Conservation (phyloP, 495 filamentous ascomycete genomes). For the Aspergillus asperescens region DNA sequence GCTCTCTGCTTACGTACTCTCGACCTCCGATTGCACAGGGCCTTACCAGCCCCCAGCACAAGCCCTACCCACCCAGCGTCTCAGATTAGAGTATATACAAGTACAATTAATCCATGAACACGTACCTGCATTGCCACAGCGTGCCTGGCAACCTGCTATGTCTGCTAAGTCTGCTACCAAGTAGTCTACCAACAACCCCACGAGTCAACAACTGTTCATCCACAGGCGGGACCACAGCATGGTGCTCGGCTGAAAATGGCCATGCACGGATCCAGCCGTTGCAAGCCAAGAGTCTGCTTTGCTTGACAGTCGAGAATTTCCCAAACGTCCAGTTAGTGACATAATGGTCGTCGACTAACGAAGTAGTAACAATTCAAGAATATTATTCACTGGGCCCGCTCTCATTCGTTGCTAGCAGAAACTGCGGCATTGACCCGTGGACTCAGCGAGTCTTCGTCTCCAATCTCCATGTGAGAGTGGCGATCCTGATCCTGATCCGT, state of each 20-base stretch:
- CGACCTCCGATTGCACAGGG: conserved; percentile 7
- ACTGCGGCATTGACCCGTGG: conserved; percentile 9
- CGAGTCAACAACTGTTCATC: too few relatives aligned
- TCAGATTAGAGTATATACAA: not conserved
- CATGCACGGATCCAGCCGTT: not conserved
- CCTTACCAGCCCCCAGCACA: conserved; percentile 1
- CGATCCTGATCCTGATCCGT: not conserved
- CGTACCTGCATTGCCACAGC: too few relatives aligned
- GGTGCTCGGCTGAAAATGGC: not conserved
- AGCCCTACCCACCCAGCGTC: conserved; percentile 12
- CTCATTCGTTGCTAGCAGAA: conserved; percentile 1
- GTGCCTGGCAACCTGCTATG: too few relatives aligned
- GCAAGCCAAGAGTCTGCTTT: not conserved
- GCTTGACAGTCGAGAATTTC: not conserved
- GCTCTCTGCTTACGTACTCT: conserved; percentile 9
- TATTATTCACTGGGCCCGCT: not conserved
- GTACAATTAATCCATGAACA: not conserved
- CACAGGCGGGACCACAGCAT: too few relatives aligned
- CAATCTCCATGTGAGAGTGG: too few relatives aligned
- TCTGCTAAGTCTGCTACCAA: too few relatives aligned
- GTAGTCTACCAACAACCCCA: too few relatives aligned
- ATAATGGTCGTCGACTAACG: not conserved
- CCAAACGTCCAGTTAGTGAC: not conserved
- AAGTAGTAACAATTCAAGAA: not conserved
- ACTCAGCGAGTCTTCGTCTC: too few relatives aligned